Base-by-base conservation (phyloP, 2,329 filamentous ascomycete genomes). In the Aspergillus ibericus region DNA sequence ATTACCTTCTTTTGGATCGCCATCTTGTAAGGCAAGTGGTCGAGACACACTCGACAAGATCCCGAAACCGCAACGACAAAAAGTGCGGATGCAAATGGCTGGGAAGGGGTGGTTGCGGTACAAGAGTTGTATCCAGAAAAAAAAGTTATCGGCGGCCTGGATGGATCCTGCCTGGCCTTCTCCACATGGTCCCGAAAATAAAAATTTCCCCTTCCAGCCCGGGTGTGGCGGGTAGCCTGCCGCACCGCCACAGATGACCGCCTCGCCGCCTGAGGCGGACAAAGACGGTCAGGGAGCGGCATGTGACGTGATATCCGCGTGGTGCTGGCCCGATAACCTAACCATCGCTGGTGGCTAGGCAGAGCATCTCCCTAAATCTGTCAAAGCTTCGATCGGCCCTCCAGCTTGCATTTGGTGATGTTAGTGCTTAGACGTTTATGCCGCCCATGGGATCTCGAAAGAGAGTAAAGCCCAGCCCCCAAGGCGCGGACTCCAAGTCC, bases 1-100 rank as follows among this genome's bases (percentile, higher is more conserved):
- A 15, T 47, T 66, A 83, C 84, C 80, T 98, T 98, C 85, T 98
- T 97, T 74, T 98, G 92, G 71, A 98, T 93, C 72, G 91, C 93
- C 95, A 98, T 98, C 66, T 69, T 70, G 56, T 62, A 35, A 50
- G 51, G 61, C 50, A 61, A 61, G 59, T n/a, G 60, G 64, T 67
- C 70, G 66, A 61, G 59, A 36, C 22, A 38, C 53, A 56, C 69
- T 70, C 66, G 66, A 64, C 62, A 59, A 53, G 58, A 56, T 60
- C 62, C 63, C 63, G 47, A 53, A 65, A 48, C 42, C 38, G 56
- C 56, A 62, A 46, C 52, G 32, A 56, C 56, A 62, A 58, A 20
- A n/a, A 27, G n/a, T 5, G 40, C 16, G 42, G 22, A 47, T 29
- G 22, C 12, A 46, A 46, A 10, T 44, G 59, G 59, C 25, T 60